Conservation (phyloP, 805 yeast genomes). For the Starmerella apis region DNA sequence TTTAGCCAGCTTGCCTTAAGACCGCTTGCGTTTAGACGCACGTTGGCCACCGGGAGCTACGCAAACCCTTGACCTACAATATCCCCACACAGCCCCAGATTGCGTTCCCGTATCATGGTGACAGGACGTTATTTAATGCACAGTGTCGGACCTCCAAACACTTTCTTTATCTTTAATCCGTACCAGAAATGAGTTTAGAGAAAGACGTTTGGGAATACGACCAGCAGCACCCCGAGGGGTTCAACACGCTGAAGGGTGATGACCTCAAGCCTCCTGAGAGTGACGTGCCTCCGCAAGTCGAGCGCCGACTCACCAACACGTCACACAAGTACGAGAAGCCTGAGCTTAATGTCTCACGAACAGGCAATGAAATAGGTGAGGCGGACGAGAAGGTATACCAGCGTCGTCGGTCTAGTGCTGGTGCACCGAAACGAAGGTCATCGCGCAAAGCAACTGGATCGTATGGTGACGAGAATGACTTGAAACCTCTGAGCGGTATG, state of each 20-base stretch:
- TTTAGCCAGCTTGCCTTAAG: neutral
- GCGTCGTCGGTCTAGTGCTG: slow-evolving; percentile 19
- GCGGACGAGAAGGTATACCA: slow-evolving; percentile 13
- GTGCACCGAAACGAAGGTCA: slow-evolving; percentile 7
- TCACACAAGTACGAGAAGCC: slow-evolving; percentile 15
- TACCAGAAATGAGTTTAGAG: neutral
- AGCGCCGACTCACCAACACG: slow-evolving; percentile 14
- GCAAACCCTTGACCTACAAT: neutral
- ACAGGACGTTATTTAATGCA: slow-evolving; percentile 3
- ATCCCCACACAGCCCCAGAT: slow-evolving; percentile 4
- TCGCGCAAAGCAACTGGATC: slow-evolving; percentile 22
- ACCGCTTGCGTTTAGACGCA: neutral
- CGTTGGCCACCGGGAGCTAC: neutral
- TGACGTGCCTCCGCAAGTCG: slow-evolving; percentile 13
- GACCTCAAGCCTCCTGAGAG: slow-evolving; percentile 18
- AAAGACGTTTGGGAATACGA: slow-evolving; percentile 18
- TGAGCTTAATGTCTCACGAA: slow-evolving; percentile 9
- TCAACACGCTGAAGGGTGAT: slow-evolving; percentile 18
- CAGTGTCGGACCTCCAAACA: neutral
- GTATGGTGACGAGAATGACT: slow-evolving; percentile 10
- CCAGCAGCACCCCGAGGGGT: slow-evolving; percentile 17
- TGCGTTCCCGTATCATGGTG: slow-evolving; percentile 2
- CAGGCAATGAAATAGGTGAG: slow-evolving; percentile 15
- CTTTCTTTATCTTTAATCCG: neutral
- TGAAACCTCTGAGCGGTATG: slow-evolving; percentile 14